These are phyloP conservation scores for Exophiala sp. DNA, from an alignment of 2,329 filamentous ascomycete genomes.

Conservation along the genomic window DNA sequence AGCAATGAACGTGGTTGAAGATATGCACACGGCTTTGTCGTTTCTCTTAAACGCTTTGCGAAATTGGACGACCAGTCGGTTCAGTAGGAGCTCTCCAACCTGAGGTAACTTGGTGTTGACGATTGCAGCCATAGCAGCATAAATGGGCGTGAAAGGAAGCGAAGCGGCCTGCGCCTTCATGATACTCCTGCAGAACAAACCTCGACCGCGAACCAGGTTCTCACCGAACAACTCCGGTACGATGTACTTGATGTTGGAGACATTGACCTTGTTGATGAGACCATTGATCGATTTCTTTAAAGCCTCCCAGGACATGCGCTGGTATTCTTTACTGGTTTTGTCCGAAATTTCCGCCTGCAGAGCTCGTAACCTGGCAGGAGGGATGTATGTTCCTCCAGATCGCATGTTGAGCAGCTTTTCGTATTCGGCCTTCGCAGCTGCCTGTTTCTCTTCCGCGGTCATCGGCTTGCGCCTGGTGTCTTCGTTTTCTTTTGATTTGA, in stretches of 20 bases:
- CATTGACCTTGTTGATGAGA: conserved; percentile 98
- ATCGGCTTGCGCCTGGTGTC: conserved; percentile 49
- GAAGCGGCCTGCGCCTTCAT: conserved; percentile 98
- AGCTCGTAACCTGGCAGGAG: conserved; percentile 82
- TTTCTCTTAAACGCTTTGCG: conserved; percentile 93
- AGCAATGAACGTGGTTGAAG: conserved; percentile 89
- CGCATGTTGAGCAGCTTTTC: conserved; percentile 88
- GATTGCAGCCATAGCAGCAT: conserved; percentile 91
- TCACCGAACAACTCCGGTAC: conserved; percentile 94
- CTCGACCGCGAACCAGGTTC: conserved; percentile 86
- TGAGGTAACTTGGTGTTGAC: conserved; percentile 97
- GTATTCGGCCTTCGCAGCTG: conserved; percentile 85
- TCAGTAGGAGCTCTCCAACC: conserved; percentile 85
- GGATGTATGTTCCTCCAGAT: conserved; percentile 94
- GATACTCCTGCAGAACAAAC: conserved; percentile 89
- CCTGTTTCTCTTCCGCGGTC: conserved; percentile 79
- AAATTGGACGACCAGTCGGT: conserved; percentile 84
- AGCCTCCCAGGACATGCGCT: conserved; percentile 98
- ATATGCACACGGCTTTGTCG: conserved; percentile 92
- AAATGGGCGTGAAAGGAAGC: conserved; percentile 93
- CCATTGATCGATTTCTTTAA: conserved; percentile 99
- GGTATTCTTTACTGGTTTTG: conserved; percentile 93
- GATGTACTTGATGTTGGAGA: conserved; percentile 95
- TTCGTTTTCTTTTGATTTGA: conserved; percentile 51
- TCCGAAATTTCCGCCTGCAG: conserved; percentile 96